A percentile compares a stretch with the other conserved stretches of the same genome.
These are phyloP conservation scores for Hirsutella thompsonii DNA, from an alignment of 2,329 filamentous ascomycete genomes.

Conservation along the genomic window DNA sequence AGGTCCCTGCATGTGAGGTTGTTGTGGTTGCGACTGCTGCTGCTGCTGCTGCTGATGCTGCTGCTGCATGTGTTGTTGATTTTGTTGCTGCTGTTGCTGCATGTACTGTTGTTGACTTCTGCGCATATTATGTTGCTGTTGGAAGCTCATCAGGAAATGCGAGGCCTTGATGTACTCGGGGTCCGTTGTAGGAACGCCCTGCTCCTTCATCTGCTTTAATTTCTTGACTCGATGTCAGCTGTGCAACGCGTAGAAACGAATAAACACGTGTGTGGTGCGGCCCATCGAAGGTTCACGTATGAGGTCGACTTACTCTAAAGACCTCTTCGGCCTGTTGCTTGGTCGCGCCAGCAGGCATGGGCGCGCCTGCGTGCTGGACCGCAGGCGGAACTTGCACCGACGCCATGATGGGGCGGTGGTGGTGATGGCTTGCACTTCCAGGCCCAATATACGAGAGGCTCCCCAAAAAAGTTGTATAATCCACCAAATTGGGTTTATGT, in stretches of 20 bases:
- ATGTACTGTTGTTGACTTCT: slow-evolving; percentile 30
- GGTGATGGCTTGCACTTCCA: not conserved
- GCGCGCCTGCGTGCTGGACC: slow-evolving; percentile 51
- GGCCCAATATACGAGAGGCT: not conserved
- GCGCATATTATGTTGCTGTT: slow-evolving; percentile 49
- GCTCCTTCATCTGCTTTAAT: slow-evolving; percentile 78
- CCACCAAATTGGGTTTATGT: slow-evolving; percentile 14
- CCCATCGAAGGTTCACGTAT: not conserved
- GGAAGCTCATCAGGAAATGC: slow-evolving; percentile 60
- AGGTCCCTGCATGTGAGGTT: slow-evolving; percentile 38
- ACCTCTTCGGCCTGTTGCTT: slow-evolving; percentile 69
- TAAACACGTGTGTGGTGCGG: not conserved
- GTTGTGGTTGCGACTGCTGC: slow-evolving; percentile 29
- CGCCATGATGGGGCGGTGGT: slow-evolving; percentile 46
- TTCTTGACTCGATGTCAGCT: slow-evolving; percentile 39
- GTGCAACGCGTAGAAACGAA: not conserved
- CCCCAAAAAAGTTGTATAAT: slow-evolving; percentile 9
- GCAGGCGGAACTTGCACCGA: slow-evolving; percentile 63
- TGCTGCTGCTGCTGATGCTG: slow-evolving; percentile 26
- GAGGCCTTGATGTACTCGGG: slow-evolving; percentile 80
- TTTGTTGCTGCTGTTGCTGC: slow-evolving; percentile 22
- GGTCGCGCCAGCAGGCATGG: slow-evolving; percentile 54
- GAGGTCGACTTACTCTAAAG: slow-evolving; percentile 40
- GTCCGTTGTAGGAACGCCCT: slow-evolving; percentile 68
- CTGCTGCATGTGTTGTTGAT: slow-evolving; percentile 19